Percentiles rank a stretch among this genome's conserved stretches.
These are phyloP conservation scores for Lathyrus sativus DNA, from an alignment of 306 rosid species.

Conservation along the genomic window DNA sequence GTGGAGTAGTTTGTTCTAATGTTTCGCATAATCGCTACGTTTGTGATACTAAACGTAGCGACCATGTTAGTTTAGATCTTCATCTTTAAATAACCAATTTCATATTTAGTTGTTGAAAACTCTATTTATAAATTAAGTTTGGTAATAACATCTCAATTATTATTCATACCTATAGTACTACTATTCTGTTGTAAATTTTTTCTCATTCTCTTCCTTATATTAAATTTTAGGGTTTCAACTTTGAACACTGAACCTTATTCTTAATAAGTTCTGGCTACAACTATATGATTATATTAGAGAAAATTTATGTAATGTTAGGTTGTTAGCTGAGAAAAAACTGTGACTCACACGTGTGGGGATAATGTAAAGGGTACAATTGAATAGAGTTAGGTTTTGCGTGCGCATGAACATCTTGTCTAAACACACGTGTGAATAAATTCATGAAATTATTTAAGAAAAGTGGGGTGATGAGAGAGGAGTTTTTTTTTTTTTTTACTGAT, in stretches of 20 bases:
- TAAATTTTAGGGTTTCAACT: neutral
- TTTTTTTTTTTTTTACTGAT: conserved; percentile 26
- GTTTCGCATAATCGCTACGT: neutral
- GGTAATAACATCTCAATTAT: conserved; percentile 29
- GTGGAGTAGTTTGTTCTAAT: conserved; percentile 11
- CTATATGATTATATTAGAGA: no score
- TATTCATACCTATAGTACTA: conserved; percentile 16
- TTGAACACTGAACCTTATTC: neutral
- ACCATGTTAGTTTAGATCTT: conserved; percentile 32
- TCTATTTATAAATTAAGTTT: conserved; percentile 3
- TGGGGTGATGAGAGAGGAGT: conserved; percentile 63
- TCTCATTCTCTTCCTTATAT: neutral
- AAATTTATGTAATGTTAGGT: conserved; percentile 7
- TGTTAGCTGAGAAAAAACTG: conserved; percentile 7
- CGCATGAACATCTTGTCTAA: conserved; percentile 53
- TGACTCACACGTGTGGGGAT: conserved; percentile 57
- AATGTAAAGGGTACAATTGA: conserved; percentile 41
- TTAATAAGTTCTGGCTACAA: neutral
- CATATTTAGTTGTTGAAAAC: neutral
- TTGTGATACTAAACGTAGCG: conserved; percentile 26
- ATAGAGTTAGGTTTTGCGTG: conserved; percentile 43
- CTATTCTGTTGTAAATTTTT: neutral
- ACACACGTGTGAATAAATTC: conserved; percentile 51
- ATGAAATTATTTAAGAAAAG: conserved; percentile 44
- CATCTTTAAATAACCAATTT: conserved; percentile 12